Conservation (phyloP, 345 rosid species). For the Camelina sativa region DNA sequence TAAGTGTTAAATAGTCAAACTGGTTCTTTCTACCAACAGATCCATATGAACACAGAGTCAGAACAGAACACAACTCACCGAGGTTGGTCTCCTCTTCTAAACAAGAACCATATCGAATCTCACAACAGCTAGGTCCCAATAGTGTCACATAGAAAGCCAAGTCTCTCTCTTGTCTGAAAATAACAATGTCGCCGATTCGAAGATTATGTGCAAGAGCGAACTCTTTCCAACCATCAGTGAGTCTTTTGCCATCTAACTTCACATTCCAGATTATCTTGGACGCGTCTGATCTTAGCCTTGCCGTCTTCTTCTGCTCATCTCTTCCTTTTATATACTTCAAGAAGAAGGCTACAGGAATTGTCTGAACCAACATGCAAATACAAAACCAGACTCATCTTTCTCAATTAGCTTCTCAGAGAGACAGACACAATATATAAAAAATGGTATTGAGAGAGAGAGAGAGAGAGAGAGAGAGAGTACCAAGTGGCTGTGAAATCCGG, state of each 20-base stretch:
- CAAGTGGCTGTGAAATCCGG: conserved; percentile 22
- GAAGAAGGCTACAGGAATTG: conserved; percentile 27
- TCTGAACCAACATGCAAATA: conserved; percentile 28
- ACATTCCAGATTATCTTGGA: conserved; percentile 18
- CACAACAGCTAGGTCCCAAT: conserved; percentile 32
- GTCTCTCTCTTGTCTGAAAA: conserved; percentile 33
- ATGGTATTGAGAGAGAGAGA: not conserved
- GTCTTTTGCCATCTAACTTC: conserved; percentile 32
- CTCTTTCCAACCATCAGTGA: conserved; percentile 36
- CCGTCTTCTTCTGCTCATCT: not conserved
- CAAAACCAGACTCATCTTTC: not conserved
- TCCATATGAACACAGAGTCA: not conserved
- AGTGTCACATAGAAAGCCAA: conserved; percentile 30
- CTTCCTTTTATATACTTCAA: not conserved
- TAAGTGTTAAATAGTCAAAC: not conserved
- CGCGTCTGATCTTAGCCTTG: conserved; percentile 9
- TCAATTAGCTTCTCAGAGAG: not conserved
- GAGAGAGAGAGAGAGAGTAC: conserved; percentile 5
- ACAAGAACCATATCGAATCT: conserved; percentile 31
- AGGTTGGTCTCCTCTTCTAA: not conserved
- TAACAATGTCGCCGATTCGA: conserved; percentile 14
- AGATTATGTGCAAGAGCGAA: conserved; percentile 35
- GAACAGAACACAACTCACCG: conserved; percentile 23
- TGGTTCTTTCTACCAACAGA: not conserved
- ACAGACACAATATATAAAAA: not conserved